Evolutionary conservation across 73 alveolate species (phyloP), one percentile per base, ranked within the genome.

Genomic region (Uronychia binucleata): DNA sequence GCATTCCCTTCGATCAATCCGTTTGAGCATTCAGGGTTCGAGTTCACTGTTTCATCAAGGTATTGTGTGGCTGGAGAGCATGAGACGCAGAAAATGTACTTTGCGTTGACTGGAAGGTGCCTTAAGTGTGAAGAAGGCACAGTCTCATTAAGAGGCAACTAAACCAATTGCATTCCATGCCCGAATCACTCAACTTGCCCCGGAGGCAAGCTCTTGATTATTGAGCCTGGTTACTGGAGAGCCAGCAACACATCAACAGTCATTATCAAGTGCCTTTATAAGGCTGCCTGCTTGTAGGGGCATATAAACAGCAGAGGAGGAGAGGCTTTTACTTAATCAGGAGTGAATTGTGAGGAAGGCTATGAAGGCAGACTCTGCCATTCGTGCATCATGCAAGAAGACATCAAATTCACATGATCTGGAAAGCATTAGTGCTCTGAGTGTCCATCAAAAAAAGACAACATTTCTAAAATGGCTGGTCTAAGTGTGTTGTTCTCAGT

Each of bases 191-290:
- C 81, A 1, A 75, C 32, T 5, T 75, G 81, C 30, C 81, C 58
- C 1, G 81, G 81, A 5, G 27, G 58, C 5, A 30, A 75, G 28
- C 1, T 5, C 1, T 5, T 75, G 1, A 58, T 28, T 28, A 27
- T 75, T 8, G 5, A 30, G 19, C n/a, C 81, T 5, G 81, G 81
- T 1, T 30, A 28, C 27, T 75, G 81, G 81, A 75, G 81, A 75
- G 46, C 28, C 5, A 5, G 19, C 8, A 28, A 8, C 58, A 8
- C 28, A 5, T 5, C 31, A 1, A 8, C 1, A 5, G 32, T 28
- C 5, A 75, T 75, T 8, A 26, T 28, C 32, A 58, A 75, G 58
- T 75, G 81, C 27, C 32, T 75, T 26, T 35, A 75, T 5, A 1
- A 35, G 25, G 81, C 25, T 1, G 58, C 59, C 30, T 75, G 81